Evolutionary conservation across 1,284 basidiomycete genomes (phyloP), one percentile per base, ranked within the genome.

Genomic region (Schizopora paradoxa): DNA sequence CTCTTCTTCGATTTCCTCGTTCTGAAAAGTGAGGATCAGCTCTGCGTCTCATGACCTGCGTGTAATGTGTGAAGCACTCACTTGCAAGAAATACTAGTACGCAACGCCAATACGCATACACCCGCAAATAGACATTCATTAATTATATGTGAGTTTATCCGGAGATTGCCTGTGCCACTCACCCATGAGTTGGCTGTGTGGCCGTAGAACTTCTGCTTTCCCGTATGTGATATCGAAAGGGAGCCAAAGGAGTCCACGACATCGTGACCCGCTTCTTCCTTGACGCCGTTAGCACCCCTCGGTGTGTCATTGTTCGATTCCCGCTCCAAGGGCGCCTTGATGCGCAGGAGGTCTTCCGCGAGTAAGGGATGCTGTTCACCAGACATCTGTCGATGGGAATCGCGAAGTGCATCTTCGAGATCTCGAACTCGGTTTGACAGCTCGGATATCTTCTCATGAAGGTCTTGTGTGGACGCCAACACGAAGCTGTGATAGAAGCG

Each of bases 401-500:
- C 56, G 27, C 81, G 72, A 23, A 90, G 66, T 6, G 68, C 79
- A 54, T 88, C 84, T 59, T 90, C 86, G n/a, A 90, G 73, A 44
- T 86, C 78, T 44, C 84, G 75, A 16, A 88, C 79, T 37, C 87
- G 83, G 49, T 66, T 77, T 33, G 80, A 77, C 6, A 90, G 74
- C 57, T 86, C 79, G 16, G 76, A 69, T 47, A 90, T 89, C 62
- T 88, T 86, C 62, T 87, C 84, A 58, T 89, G 86, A 0, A 89
- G 68, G 55, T 89, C 86, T 61, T 86, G 81, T 0, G 86, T 89
- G 0, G 84, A 85, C 0, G 86, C 86, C 32, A 89, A 74, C 1
- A 87, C 84, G 56, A 87, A 87, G n/a, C 84, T 84, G 53, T n/a
- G n/a, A n/a, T n/a, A n/a, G n/a, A n/a, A n/a, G n/a, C n/a, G n/a